Percentiles rank a stretch among this genome's conserved stretches.
These are phyloP conservation scores for Tuber magnatum DNA, from an alignment of 495 filamentous ascomycete genomes.

Conservation along the genomic window DNA sequence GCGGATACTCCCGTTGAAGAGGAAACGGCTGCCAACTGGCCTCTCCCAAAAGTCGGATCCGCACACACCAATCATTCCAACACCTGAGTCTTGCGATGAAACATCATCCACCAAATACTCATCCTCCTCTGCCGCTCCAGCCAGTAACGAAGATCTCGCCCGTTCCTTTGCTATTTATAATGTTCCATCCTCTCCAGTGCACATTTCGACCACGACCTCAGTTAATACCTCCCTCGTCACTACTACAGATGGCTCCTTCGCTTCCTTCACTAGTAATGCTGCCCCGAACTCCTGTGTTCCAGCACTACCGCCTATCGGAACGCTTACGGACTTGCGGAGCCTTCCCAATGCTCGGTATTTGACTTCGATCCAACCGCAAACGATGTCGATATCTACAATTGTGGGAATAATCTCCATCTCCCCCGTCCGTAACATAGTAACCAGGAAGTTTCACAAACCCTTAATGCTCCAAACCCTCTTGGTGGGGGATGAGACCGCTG, in stretches of 20 bases:
- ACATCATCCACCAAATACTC: constrained; percentile 7
- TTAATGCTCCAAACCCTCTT: constrained; percentile 52
- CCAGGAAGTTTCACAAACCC: constrained; percentile 26
- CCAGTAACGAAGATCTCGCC: constrained; percentile 14
- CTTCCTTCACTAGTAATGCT: constrained; percentile 7
- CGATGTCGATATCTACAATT: constrained; percentile 68
- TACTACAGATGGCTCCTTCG: constrained; percentile 16
- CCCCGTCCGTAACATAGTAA: constrained; percentile 53
- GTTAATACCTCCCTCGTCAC: constrained; percentile 15
- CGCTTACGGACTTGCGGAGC: constrained; percentile 58
- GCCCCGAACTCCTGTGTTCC: constrained; percentile 8
- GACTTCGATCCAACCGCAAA: constrained; percentile 64
- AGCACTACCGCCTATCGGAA: constrained; percentile 21
- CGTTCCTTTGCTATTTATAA: constrained; percentile 35
- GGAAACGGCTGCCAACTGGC: constrained; percentile 29
- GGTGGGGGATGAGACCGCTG: constrained; percentile 78
- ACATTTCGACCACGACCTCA: constrained; percentile 14
- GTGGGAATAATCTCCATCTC: constrained; percentile 68
- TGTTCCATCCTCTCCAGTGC: constrained; percentile 28
- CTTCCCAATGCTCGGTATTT: constrained; percentile 66
- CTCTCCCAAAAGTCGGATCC: constrained; percentile 23
- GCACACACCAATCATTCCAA: constrained; percentile 20
- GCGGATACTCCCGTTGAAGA: constrained; percentile 32
- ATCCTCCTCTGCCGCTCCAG: constrained; percentile 3
- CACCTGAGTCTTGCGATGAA: neutral